phyloP scores from a whole-genome alignment of 805 yeast genomes.

The Metschnikowia corniflorae region DNA sequence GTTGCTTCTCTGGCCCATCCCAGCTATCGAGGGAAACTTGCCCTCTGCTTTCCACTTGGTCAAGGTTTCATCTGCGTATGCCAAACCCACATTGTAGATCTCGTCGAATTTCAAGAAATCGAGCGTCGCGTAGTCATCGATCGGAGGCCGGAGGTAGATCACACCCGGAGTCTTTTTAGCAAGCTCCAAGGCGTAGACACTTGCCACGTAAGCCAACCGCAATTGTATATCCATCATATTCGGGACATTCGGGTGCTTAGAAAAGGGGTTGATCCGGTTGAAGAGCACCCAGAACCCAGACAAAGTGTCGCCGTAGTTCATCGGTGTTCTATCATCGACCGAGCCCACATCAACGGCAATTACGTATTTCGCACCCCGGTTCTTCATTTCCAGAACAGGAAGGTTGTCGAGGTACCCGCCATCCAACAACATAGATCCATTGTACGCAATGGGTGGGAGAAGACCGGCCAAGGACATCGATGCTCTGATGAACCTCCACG shows the following conservation, averaged over 20 bases:
- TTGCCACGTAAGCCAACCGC: constrained; percentile 89
- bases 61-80: constrained; percentile 62
- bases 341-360: constrained; percentile 97
- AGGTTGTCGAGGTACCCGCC: constrained; percentile 95
- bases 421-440: constrained; percentile 90
- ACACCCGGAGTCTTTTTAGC: constrained; percentile 87
- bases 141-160: constrained; percentile 87
- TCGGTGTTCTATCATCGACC: constrained; percentile 84
- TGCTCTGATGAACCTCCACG: constrained; percentile 94
- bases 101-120: constrained; percentile 93
- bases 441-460: constrained; percentile 81
- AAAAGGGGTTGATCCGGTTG: constrained; percentile 87
- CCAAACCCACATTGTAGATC: constrained; percentile 74
- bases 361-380: constrained; percentile 78
- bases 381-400: constrained; percentile 89
- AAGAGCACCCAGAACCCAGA: constrained; percentile 89
- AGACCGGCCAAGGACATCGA: constrained; percentile 96
- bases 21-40: constrained; percentile 61
- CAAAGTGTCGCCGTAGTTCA: constrained; percentile 88
- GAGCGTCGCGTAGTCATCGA: constrained; percentile 84
- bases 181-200: constrained; percentile 86
- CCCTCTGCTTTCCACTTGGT: constrained; percentile 49
- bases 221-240: constrained; percentile 93
- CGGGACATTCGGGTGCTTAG: constrained; percentile 83
- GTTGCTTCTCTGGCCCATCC: constrained; percentile 22